A percentile compares a stretch with the other conserved stretches of the same genome.
These are phyloP conservation scores for Starmerella geochares DNA, from an alignment of 805 yeast species.

Conservation along the genomic window DNA sequence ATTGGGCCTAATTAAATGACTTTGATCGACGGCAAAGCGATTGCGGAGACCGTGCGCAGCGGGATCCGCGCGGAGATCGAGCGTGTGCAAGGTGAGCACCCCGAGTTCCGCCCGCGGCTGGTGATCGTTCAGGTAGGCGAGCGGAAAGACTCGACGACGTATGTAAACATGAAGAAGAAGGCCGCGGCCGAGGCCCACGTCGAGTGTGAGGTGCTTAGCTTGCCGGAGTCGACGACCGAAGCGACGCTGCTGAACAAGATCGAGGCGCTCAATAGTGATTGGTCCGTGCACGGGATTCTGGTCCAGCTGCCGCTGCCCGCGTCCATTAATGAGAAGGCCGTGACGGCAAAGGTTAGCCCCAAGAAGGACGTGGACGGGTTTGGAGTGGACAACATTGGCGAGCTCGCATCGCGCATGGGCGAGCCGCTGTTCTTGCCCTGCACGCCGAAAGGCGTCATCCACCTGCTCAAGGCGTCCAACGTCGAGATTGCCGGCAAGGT, in stretches of 20 bases:
- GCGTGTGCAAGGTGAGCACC: slow-evolving; percentile 34
- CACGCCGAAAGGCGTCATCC: slow-evolving; percentile 89
- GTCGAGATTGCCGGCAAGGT: slow-evolving; percentile 62
- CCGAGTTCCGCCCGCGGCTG: slow-evolving; percentile 58
- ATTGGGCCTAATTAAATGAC: slow-evolving; percentile 18
- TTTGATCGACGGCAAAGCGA: slow-evolving; percentile 54
- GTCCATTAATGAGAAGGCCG: slow-evolving; percentile 62
- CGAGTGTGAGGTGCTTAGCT: slow-evolving; percentile 51
- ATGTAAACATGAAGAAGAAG: slow-evolving; percentile 82
- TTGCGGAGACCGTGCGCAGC: slow-evolving; percentile 44
- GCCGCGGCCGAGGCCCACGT: slow-evolving; percentile 81
- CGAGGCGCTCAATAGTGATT: slow-evolving; percentile 58
- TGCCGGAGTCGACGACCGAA: slow-evolving; percentile 55
- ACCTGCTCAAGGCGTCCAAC: slow-evolving; percentile 59
- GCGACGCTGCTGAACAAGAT: slow-evolving; percentile 47
- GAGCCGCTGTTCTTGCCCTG: slow-evolving; percentile 78
- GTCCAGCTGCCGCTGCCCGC: slow-evolving; percentile 85
- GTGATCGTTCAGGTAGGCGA: slow-evolving; percentile 83
- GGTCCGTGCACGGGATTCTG: slow-evolving; percentile 70
- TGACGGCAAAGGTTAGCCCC: slow-evolving; percentile 72
- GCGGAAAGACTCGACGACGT: slow-evolving; percentile 83
- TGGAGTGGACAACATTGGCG: slow-evolving; percentile 80
- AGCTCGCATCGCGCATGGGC: slow-evolving; percentile 78
- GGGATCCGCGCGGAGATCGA: slow-evolving; percentile 42
- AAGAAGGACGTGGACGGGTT: slow-evolving; percentile 94